Conservation (phyloP, 139 green algal species). For the Chlorella sp. region DNA sequence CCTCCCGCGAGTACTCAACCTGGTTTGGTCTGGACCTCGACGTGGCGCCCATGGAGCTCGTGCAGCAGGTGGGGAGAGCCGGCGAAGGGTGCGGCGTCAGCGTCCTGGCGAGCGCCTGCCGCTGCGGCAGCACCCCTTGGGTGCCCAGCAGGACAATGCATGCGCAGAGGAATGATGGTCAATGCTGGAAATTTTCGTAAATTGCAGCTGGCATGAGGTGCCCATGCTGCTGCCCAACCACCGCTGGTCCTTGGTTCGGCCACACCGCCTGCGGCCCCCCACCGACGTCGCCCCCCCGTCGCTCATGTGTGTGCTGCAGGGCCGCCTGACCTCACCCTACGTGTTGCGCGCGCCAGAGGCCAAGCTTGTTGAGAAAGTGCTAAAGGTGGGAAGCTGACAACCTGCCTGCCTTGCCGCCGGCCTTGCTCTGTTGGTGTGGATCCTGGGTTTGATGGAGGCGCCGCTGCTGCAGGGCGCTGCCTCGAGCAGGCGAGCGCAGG, state of each 20-base stretch:
- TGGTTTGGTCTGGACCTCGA: constrained; percentile 33
- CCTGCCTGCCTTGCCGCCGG: not conserved
- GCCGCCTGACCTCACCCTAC: constrained; percentile 14
- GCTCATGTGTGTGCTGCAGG: not conserved
- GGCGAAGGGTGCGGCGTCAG: not conserved
- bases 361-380: constrained; percentile 22
- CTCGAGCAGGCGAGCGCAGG: not conserved
- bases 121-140: not conserved
- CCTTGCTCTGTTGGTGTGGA: not conserved
- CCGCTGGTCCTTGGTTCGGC: too few species aligned
- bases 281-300: not conserved
- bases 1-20: not conserved
- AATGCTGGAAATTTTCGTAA: not conserved
- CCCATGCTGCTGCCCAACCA: not conserved
- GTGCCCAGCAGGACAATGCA: not conserved
- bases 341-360: constrained; percentile 22
- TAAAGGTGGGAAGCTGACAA: not conserved
- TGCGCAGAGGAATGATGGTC: not conserved
- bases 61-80: not conserved
- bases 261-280: too few species aligned
- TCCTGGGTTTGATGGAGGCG: not conserved
- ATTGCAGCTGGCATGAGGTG: not conserved
- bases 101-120: not conserved
- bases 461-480: not conserved
- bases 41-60: constrained; percentile 7